Evolutionary conservation across 108 stramenopile genomes (phyloP), one percentile per base, ranked within the genome.

Genomic region (Cyclotella kingstonii): DNA sequence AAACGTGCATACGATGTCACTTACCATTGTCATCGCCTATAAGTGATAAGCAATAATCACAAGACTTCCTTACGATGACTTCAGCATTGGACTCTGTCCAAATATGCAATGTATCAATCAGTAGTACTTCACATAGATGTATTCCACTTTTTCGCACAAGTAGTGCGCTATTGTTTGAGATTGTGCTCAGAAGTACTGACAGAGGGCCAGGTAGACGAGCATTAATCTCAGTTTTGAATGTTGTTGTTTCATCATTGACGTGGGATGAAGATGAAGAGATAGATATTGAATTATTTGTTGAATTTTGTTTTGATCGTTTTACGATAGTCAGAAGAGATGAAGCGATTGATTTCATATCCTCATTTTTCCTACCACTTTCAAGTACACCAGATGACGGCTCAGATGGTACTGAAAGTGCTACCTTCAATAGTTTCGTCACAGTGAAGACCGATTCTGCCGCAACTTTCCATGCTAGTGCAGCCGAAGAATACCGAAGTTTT

Each of bases 21-120:
- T 64, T 30, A 58, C 43, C 31, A 25, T 80, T 31, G 10, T 52
- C 41, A 28, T 66, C 70, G 2, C 25, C 22, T 35, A 67, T 12
- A 11, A 47, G 35, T 19, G 41, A 38, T 17, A 80, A 50, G 49
- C 79, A 80, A 61, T 63, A 76, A 26, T 80, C 73, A 14, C 76
- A 42, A 3, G 79, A 36, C 68, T 66, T 70, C 23, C 52, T 60
- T 10, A 47, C 59, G 15, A 73, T 48, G 17, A 33, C 25, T 17
- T 40, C 40, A 11, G 33, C 25, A 34, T 59, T 66, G 9, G 38
- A 40, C 14, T 61, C 60, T 10, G 54, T 52, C 79, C 79, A 80
- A 22, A 66, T 41, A 15, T n/a, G 43, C 38, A 40, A 47, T 18
- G 75, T 42, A 28, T 80, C 54, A 33, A 60, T 36, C 63, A 80